Percentiles rank a stretch among this genome's conserved stretches.
Conservation (phyloP, 2,329 filamentous ascomycete genomes). For the Monilinia fructicola region DNA sequence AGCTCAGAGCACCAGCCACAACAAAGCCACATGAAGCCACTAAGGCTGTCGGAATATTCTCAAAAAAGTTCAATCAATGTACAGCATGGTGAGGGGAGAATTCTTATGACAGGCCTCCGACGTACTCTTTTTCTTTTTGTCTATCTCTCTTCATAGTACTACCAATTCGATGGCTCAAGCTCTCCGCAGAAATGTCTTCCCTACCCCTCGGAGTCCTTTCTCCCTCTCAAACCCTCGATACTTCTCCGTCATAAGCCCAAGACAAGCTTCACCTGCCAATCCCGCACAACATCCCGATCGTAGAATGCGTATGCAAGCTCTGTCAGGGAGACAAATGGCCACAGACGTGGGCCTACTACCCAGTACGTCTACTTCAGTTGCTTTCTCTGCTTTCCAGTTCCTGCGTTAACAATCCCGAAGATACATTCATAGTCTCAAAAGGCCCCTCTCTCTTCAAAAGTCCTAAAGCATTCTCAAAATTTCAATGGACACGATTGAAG, state of each 20-base stretch:
- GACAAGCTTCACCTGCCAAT: slow-evolving; percentile 19
- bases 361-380: slow-evolving; percentile 27
- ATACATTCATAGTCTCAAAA: slow-evolving; percentile 42
- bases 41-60: slow-evolving; percentile 8
- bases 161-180: slow-evolving; percentile 31
- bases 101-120: slow-evolving; percentile 6
- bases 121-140: background rate
- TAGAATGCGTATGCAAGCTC: slow-evolving; percentile 7
- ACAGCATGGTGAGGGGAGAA: background rate
- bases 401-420: slow-evolving; percentile 30
- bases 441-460: slow-evolving; percentile 36
- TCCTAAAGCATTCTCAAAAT: slow-evolving; percentile 32
- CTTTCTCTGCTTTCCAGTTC: background rate
- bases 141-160: background rate
- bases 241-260: slow-evolving; percentile 30
- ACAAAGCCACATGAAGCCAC: slow-evolving; percentile 15
- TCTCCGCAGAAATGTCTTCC: slow-evolving; percentile 34
- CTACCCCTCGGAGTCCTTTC: slow-evolving; percentile 22
- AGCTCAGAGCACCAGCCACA: background rate
- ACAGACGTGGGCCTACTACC: slow-evolving; percentile 36
- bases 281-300: slow-evolving; percentile 10
- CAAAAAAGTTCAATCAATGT: slow-evolving; percentile 7
- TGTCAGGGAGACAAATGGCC: slow-evolving; percentile 22
- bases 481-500: slow-evolving; percentile 37
- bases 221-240: slow-evolving; percentile 28